phyloP scores from a whole-genome alignment of 371 early-diverging fungal species.

The Parasitella parasitica region DNA sequence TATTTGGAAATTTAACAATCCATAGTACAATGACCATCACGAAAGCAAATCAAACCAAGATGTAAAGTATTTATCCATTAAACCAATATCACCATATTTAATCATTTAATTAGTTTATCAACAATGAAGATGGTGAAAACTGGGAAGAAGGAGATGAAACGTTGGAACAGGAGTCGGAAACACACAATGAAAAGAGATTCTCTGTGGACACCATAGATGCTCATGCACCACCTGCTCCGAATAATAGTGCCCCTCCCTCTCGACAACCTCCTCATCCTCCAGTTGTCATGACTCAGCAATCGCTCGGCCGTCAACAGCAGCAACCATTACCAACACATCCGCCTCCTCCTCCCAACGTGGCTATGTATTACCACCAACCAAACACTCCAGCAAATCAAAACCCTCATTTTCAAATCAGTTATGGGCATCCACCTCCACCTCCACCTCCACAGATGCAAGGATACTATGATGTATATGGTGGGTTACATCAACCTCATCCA shows the following conservation, averaged over 20 bases:
- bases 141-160: slow-evolving; percentile 15
- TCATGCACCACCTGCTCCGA: neutral
- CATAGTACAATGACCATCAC: slow-evolving; percentile 38
- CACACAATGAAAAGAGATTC: slow-evolving; percentile 1
- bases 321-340: neutral
- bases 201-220: neutral
- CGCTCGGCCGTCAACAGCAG: neutral
- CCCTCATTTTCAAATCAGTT: neutral
- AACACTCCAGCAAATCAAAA: neutral
- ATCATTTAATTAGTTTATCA: slow-evolving; percentile 1
- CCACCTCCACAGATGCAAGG: slow-evolving; percentile 2
- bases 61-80: slow-evolving; percentile 9
- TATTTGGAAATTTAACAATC: neutral
- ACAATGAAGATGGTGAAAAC: slow-evolving; percentile 9
- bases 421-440: neutral
- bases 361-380: slow-evolving; percentile 5
- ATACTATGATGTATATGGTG: slow-evolving; percentile 17
- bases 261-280: neutral
- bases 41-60: slow-evolving; percentile 47
- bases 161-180: neutral
- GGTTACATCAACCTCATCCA: slow-evolving; percentile 11
- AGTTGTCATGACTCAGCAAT: neutral
- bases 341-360: neutral
- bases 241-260: neutral
- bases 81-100: neutral